Evolutionary conservation across 176 grass and related monocot genomes (phyloP), one percentile per base, ranked within the genome.

Genomic region (Lolium perenne): DNA sequence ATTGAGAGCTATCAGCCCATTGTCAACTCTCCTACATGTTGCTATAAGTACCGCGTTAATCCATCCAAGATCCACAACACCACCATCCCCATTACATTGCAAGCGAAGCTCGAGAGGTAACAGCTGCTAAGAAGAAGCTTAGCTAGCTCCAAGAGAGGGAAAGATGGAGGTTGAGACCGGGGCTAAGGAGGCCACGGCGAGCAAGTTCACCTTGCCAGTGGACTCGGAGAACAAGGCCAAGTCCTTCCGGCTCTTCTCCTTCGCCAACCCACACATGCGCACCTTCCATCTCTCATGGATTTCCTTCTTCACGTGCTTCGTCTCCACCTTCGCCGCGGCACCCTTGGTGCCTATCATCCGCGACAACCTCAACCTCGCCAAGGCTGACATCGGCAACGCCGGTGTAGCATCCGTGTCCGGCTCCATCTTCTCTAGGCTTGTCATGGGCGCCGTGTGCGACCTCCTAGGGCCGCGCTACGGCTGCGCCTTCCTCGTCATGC

Each of bases 221-320:
- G 95, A 97, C 88, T 94, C 95, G 0, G 95, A 94, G 91, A 88
- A 74, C 71, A 74, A 74, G 45, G 71, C 71, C 43, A 74, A n/a
- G n/a, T 74, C 71, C 45, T 74, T 74, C 45, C 7, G 13, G 21
- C 71, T 74, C 21, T 74, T 74, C 71, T 74, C 71, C 45, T 74
- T 74, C 12, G 71, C 71, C 45, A 74, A 74, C 71, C 71, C 71
- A 0, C 71, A 74, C 22, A 74, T 74, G 71, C 71, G 71, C 21
- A 74, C 71, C 13, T 54, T 54, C 14, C 51, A 54, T 1, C 46
- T 47, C 46, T 47, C 46, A 8, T 47, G 46, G 46, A 47, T 47
- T 2, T 18, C 55, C 18, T 57, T 57, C 55, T 57, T 57, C 55
- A 57, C 18, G 0, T 57, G 55, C 18, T 57, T 57, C 55, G 17